A percentile compares a stretch with the other conserved stretches of the same genome.
Conservation (phyloP, 2,329 filamentous ascomycete genomes). For the Beauveria medogensis region DNA sequence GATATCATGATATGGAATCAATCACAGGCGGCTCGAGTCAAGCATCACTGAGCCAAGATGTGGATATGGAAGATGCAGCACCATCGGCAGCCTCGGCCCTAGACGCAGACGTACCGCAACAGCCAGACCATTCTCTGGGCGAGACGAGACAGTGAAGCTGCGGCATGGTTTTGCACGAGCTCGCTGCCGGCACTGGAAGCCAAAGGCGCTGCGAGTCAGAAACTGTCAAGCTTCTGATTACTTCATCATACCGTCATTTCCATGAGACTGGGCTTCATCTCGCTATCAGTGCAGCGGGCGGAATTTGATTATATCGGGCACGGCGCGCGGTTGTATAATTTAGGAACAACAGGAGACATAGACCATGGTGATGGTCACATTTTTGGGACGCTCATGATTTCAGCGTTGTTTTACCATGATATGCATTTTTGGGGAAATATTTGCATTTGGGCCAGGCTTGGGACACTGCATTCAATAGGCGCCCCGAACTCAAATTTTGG, state of each 20-base stretch:
- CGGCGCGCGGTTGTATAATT: conserved; percentile 4
- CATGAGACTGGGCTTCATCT: background rate
- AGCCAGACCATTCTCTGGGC: background rate
- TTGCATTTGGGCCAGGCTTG: background rate
- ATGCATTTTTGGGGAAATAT: background rate
- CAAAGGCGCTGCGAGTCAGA: background rate
- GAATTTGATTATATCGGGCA: background rate
- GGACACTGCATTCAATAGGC: background rate
- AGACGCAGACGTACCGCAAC: conserved; percentile 11
- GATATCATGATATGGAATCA: conserved; percentile 29
- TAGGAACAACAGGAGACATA: background rate
- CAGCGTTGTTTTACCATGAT: conserved; percentile 5
- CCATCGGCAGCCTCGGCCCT: conserved; percentile 47
- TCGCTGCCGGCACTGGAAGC: conserved; percentile 14
- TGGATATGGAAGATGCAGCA: conserved; percentile 49
- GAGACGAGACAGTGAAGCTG: background rate
- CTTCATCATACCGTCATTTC: background rate
- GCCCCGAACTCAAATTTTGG: background rate
- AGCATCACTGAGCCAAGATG: conserved; percentile 35
- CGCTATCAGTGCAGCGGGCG: background rate
- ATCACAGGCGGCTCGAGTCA: conserved; percentile 22
- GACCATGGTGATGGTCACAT: background rate
- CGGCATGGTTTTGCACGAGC: background rate
- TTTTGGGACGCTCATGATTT: conserved; percentile 6
- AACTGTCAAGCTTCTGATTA: conserved; percentile 22